Conservation (phyloP, 768 basidiomycete species). For the Amanita muscaria region DNA sequence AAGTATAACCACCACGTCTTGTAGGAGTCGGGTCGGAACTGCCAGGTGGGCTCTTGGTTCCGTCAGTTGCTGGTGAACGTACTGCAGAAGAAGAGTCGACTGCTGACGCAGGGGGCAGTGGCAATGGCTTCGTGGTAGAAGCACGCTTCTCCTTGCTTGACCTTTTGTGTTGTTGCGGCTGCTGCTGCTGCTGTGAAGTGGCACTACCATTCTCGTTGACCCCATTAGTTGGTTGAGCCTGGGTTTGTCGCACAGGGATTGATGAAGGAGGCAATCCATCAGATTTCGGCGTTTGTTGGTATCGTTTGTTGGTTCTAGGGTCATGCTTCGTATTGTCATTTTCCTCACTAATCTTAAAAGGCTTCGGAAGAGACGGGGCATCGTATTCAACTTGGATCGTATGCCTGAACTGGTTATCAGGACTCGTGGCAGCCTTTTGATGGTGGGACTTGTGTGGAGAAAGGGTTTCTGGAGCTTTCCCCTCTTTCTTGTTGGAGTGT, state of each 20-base stretch:
- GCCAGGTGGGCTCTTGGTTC: neutral
- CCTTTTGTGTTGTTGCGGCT: no score
- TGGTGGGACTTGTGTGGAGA: slow-evolving; percentile 10
- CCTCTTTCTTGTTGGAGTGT: slow-evolving; percentile 8
- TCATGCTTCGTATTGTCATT: slow-evolving; percentile 23
- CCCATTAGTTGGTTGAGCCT: neutral
- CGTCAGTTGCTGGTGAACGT: neutral
- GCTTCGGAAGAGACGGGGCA: slow-evolving; percentile 34
- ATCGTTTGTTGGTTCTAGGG: no score
- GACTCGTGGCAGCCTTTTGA: slow-evolving; percentile 33
- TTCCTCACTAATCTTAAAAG: slow-evolving; percentile 21
- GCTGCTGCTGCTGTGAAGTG: no score
- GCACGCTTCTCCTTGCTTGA: slow-evolving; percentile 1
- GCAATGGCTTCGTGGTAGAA: slow-evolving; percentile 4
- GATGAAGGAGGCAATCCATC: neutral
- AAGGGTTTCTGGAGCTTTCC: slow-evolving; percentile 4
- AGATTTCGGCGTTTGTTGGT: neutral
- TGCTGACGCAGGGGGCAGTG: neutral
- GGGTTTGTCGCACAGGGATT: no score
- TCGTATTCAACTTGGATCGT: slow-evolving; percentile 98
- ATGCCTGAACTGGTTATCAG: slow-evolving; percentile 55
- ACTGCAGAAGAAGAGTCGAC: neutral
- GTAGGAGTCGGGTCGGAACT: slow-evolving; percentile 14
- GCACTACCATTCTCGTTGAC: neutral
- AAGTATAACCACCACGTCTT: slow-evolving; percentile 12